Conservation (phyloP, 176 grass and related monocot species). For the Avena atlantica region DNA sequence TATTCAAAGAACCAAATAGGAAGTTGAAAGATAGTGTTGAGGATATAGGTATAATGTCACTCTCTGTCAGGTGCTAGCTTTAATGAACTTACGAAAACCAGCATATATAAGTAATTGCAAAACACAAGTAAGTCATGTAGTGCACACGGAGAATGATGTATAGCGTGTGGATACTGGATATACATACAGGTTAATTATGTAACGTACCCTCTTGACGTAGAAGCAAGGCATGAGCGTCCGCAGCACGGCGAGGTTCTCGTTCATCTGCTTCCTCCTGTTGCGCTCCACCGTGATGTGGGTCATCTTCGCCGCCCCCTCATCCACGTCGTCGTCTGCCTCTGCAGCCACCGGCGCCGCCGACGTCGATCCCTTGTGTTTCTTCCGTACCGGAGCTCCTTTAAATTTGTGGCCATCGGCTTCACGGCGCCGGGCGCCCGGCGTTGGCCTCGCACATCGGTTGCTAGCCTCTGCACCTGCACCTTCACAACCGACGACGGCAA, state of each 20-base stretch:
- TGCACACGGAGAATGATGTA: neutral
- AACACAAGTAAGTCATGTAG: neutral
- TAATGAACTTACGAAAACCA: neutral
- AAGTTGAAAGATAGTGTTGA: neutral
- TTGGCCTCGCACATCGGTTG: neutral
- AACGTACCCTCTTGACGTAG: constrained; percentile 69
- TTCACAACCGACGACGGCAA: neutral
- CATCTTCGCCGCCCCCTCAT: constrained; percentile 19
- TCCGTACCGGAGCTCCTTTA: constrained; percentile 4
- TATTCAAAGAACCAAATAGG: neutral
- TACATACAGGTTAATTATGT: constrained; percentile 7
- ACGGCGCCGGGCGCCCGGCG: neutral
- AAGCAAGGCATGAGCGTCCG: constrained; percentile 79
- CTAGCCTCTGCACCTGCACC: neutral
- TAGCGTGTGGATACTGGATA: neutral
- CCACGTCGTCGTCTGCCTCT: neutral
- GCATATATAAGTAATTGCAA: neutral
- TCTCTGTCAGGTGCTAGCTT: neutral
- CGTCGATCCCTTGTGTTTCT: constrained; percentile 50
- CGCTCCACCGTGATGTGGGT: constrained; percentile 82
- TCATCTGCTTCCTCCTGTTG: constrained; percentile 88
- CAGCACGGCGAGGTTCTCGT: constrained; percentile 67
- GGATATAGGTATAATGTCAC: neutral
- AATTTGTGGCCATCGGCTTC: constrained; percentile 21
- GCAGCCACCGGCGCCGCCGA: neutral